A percentile compares a stretch with the other conserved stretches of the same genome.
phyloP scores from a whole-genome alignment of 306 rosid genomes.

The Pueraria montana region DNA sequence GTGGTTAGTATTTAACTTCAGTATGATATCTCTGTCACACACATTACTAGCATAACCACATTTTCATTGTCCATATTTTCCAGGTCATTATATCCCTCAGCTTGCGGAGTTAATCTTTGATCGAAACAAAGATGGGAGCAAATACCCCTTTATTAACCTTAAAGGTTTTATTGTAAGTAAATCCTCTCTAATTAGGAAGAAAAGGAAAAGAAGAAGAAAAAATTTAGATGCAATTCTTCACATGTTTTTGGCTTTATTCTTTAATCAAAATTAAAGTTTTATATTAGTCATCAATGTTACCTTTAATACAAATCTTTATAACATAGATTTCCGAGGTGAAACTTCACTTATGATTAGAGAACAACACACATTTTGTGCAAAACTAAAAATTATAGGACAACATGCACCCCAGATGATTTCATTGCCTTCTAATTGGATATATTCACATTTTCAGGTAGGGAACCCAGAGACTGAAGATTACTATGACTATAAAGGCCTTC shows the following conservation, averaged over 20 bases:
- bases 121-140: slow-evolving; percentile 56
- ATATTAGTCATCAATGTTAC: not conserved
- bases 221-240: not conserved
- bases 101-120: slow-evolving; percentile 63
- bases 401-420: not conserved
- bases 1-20: slow-evolving; percentile 49
- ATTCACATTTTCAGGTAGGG: slow-evolving; percentile 52
- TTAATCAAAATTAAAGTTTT: not conserved
- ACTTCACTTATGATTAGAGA: not conserved
- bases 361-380: not conserved
- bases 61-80: slow-evolving; percentile 10
- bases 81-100: slow-evolving; percentile 74
- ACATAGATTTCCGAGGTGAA: not conserved
- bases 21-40: not conserved
- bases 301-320: not conserved
- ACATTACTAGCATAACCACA: slow-evolving; percentile 8
- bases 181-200: not conserved
- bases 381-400: not conserved
- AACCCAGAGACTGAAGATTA: slow-evolving; percentile 64
- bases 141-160: slow-evolving; percentile 57
- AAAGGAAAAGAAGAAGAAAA: too few species aligned
- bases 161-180: slow-evolving; percentile 73
- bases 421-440: slow-evolving; percentile 1
- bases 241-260: not conserved
- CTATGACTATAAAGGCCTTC: slow-evolving; percentile 57